These are phyloP conservation scores for Heliosperma pusillum DNA, from an alignment of 148 eudicot species.

Conservation along the genomic window DNA sequence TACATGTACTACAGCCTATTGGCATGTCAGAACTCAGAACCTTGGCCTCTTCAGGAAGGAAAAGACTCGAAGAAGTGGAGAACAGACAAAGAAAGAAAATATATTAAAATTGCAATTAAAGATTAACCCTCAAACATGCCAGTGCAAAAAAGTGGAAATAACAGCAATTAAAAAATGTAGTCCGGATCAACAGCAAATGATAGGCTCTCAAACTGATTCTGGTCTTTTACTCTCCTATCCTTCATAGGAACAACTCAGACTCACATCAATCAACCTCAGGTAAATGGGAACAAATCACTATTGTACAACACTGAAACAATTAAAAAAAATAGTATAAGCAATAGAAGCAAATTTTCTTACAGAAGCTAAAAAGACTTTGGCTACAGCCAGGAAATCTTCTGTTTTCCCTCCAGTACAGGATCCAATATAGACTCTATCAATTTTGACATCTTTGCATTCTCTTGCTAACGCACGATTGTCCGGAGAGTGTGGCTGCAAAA, in stretches of 20 bases:
- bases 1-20: neutral
- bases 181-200: neutral
- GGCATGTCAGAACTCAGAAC: neutral
- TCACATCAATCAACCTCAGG: neutral
- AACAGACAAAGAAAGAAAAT: neutral
- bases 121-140: neutral
- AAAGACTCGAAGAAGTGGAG: neutral
- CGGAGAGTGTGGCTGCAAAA: slow-evolving; percentile 92
- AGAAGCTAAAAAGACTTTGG: slow-evolving; percentile 79
- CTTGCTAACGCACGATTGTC: slow-evolving; percentile 95
- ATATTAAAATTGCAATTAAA: neutral
- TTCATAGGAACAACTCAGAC: neutral
- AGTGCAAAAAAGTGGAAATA: neutral
- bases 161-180: neutral
- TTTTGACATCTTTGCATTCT: slow-evolving; percentile 96
- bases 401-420: slow-evolving; percentile 99
- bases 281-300: neutral
- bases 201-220: neutral
- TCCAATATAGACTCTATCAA: slow-evolving; percentile 95
- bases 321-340: neutral
- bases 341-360: slow-evolving; percentile 36
- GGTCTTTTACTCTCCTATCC: neutral
- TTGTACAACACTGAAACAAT: neutral
- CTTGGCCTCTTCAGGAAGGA: neutral
- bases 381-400: slow-evolving; percentile 93